Evolutionary conservation across 495 filamentous ascomycete genomes (phyloP).

Genomic region (Podospora sp.): DNA sequence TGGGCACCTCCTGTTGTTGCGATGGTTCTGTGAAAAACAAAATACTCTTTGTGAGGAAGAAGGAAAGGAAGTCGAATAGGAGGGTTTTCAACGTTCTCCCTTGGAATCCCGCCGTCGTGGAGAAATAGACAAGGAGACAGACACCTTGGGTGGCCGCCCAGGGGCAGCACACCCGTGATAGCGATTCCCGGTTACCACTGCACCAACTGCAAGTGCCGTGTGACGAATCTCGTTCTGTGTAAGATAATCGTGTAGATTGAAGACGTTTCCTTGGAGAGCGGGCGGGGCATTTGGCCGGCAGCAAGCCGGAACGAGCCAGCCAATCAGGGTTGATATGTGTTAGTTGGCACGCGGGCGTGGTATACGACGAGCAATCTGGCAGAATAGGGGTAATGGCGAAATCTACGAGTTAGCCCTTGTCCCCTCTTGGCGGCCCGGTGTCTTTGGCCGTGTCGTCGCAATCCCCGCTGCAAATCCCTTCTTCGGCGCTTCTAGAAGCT

Average conservation of each 20-base stretch:
- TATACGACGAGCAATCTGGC: slow-evolving; percentile 5
- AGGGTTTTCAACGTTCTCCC: no score
- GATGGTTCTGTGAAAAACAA: no score
- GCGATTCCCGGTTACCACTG: background rate
- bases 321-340: background rate
- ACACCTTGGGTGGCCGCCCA: background rate
- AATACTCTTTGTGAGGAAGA: no score
- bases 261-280: background rate
- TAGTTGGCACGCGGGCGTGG: background rate
- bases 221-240: background rate
- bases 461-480: background rate
- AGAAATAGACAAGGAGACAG: no score
- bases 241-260: no score
- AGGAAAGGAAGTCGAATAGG: background rate
- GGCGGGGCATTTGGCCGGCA: no score
- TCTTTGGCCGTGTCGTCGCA: no score
- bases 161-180: background rate
- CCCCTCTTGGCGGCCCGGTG: background rate
- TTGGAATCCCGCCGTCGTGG: no score
- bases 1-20: background rate
- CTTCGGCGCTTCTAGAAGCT: slow-evolving; percentile 1
- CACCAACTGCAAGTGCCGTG: background rate
- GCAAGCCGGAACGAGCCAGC: background rate
- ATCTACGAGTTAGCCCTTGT: background rate
- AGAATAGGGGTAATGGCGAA: slow-evolving; percentile 9